phyloP scores from a whole-genome alignment of 2,329 filamentous ascomycete species.

The Ceratocystis lukuohia region DNA sequence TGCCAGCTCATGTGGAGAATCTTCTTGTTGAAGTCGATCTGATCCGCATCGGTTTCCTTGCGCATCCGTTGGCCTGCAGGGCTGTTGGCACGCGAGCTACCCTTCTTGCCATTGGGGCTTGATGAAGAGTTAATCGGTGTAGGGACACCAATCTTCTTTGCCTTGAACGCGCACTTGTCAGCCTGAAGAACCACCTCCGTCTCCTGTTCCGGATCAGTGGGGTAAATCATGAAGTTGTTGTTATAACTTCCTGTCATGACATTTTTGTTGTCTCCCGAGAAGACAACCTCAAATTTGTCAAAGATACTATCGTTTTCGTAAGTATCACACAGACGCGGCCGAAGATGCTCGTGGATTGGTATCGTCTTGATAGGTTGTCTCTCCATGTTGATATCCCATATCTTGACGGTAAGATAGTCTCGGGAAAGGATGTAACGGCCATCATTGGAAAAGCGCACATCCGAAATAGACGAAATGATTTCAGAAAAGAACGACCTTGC shows the following conservation, averaged over 20 bases:
- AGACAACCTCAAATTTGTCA: conserved; percentile 98
- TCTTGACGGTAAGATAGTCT: conserved; percentile 97
- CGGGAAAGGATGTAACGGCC: conserved; percentile 94
- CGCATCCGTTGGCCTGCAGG: conserved; percentile 90
- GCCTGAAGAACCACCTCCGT: conserved; percentile 95
- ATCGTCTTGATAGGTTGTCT: conserved; percentile 95
- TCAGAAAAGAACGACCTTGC: conserved; percentile 98
- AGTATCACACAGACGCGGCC: conserved; percentile 88
- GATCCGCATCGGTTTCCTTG: conserved; percentile 97
- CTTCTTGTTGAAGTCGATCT: conserved; percentile 99
- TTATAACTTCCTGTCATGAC: conserved; percentile 99
- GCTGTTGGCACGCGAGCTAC: conserved; percentile 73
- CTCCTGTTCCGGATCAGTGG: conserved; percentile 88
- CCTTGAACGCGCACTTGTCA: conserved; percentile 98
- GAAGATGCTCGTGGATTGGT: conserved; percentile 92
- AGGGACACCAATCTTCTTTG: conserved; percentile 96
- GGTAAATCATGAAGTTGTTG: conserved; percentile 99
- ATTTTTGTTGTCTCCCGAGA: conserved; percentile 95
- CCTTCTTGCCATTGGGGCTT: conserved; percentile 73
- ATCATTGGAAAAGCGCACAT: conserved; percentile 93
- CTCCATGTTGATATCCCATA: conserved; percentile 99
- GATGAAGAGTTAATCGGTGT: conserved; percentile 83
- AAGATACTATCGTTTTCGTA: conserved; percentile 99
- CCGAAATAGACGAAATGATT: conserved; percentile 98
- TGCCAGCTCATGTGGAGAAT: conserved; percentile 99